Evolutionary conservation across 345 rosid genomes (phyloP).

Genomic region (Eucalyptus tenuipes): DNA sequence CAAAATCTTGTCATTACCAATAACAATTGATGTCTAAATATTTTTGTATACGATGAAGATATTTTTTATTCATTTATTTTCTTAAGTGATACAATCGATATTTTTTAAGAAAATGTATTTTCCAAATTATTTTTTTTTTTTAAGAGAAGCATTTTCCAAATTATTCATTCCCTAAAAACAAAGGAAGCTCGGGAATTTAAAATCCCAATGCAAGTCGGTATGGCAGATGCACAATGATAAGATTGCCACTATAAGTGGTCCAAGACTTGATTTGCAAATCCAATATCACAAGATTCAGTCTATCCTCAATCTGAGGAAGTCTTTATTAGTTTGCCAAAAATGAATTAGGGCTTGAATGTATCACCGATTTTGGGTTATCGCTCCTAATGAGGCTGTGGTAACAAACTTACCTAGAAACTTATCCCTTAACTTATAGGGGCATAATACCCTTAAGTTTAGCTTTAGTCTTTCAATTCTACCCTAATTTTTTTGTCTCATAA

Average conservation of each 20-base stretch:
- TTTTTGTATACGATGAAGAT: fast-evolving
- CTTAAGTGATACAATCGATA: fast-evolving
- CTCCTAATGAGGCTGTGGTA: background rate
- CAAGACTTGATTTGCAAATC: background rate
- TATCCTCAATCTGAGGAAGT: background rate
- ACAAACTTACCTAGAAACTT: background rate
- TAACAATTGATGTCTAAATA: no score
- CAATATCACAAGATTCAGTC: background rate
- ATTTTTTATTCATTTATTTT: no score
- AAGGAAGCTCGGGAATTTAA: fast-evolving
- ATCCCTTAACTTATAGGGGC: background rate
- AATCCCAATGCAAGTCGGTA: background rate
- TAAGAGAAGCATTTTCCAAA: fast-evolving
- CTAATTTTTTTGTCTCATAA: background rate
- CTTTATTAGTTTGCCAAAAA: background rate
- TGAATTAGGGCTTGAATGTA: background rate
- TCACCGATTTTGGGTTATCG: fast-evolving
- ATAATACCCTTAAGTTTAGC: background rate
- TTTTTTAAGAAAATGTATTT: no score
- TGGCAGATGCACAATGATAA: background rate
- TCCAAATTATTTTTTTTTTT: no score
- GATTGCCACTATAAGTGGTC: background rate
- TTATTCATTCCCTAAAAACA: no score
- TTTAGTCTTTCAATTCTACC: fast-evolving
- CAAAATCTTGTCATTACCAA: no score